A percentile compares a stretch with the other conserved stretches of the same genome.
Conservation (phyloP, 352 stramenopile species). For the Phytophthora sp. region DNA sequence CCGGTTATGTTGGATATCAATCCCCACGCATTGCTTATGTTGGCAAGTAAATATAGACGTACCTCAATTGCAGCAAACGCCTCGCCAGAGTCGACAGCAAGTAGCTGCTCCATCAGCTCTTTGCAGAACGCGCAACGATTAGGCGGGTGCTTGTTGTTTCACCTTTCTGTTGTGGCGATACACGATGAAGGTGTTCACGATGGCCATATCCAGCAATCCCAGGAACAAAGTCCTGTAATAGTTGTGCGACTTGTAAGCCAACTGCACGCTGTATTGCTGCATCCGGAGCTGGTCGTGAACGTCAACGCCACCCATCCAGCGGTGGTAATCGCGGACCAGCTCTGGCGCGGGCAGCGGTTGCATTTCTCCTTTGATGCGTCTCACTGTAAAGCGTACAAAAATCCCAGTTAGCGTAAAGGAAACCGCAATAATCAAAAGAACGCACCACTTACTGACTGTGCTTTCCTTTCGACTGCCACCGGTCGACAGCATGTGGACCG, state of each 20-base stretch:
- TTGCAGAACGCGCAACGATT: constrained; percentile 14
- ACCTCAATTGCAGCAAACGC: background rate
- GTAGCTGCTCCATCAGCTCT: constrained; percentile 14
- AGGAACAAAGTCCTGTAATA: constrained; percentile 18
- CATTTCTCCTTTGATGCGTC: background rate
- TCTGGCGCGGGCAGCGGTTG: background rate
- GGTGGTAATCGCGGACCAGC: constrained; percentile 11
- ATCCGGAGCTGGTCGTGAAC: constrained; percentile 8
- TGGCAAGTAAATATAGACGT: background rate
- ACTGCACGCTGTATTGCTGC: constrained; percentile 7
- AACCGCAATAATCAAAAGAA: background rate
- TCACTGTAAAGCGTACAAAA: background rate
- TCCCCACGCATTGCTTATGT: constrained; percentile 10
- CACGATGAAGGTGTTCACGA: constrained; percentile 16
- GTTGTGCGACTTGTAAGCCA: constrained; percentile 11
- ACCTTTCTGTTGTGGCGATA: constrained; percentile 4
- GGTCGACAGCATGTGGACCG: background rate
- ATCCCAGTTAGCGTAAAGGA: background rate
- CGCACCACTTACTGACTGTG: background rate
- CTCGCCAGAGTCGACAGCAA: constrained; percentile 6
- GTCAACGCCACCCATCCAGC: constrained; percentile 14
- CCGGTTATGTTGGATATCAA: too few species aligned
- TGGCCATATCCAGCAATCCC: constrained; percentile 9
- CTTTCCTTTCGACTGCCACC: background rate
- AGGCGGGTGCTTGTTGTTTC: constrained; percentile 1